Conservation (phyloP, 306 rosid genomes). For the Calophaca sinica region DNA sequence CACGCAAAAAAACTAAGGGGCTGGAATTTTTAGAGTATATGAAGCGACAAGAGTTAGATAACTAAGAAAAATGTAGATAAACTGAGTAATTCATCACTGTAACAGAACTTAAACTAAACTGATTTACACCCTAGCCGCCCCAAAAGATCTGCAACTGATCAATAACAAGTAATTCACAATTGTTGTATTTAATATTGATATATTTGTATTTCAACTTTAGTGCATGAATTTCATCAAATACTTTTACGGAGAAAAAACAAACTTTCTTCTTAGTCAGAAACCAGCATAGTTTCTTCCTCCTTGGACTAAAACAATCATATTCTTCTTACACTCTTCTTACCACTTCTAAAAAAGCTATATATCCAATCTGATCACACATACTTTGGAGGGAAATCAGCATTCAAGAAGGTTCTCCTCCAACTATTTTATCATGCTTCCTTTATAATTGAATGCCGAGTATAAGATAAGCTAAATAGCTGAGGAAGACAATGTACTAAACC, state of each 20-base stretch:
- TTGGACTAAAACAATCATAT: constrained; percentile 18
- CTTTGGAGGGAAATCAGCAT: constrained; percentile 1
- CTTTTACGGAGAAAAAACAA: constrained; percentile 13
- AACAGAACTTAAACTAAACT: neutral
- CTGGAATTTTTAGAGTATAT: neutral
- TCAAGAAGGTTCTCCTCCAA: constrained; percentile 23
- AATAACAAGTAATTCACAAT: constrained; percentile 8
- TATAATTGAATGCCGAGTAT: neutral
- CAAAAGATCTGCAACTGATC: constrained; percentile 11
- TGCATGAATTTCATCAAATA: neutral
- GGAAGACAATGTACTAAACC: too few relatives aligned
- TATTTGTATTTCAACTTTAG: neutral
- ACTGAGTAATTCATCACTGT: too few relatives aligned
- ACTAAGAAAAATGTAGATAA: too few relatives aligned
- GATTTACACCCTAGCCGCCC: neutral
- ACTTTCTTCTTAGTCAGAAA: constrained; percentile 34
- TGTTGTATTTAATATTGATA: neutral
- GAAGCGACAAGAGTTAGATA: neutral
- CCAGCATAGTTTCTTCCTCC: constrained; percentile 23
- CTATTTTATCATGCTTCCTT: neutral
- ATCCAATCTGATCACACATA: constrained; percentile 6
- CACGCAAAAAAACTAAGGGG: neutral
- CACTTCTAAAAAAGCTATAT: constrained; percentile 22
- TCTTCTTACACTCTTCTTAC: constrained; percentile 5
- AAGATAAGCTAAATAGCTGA: neutral